Evolutionary conservation across 306 rosid genomes (phyloP).

Genomic region (Astragalus glycyphyllos): DNA sequence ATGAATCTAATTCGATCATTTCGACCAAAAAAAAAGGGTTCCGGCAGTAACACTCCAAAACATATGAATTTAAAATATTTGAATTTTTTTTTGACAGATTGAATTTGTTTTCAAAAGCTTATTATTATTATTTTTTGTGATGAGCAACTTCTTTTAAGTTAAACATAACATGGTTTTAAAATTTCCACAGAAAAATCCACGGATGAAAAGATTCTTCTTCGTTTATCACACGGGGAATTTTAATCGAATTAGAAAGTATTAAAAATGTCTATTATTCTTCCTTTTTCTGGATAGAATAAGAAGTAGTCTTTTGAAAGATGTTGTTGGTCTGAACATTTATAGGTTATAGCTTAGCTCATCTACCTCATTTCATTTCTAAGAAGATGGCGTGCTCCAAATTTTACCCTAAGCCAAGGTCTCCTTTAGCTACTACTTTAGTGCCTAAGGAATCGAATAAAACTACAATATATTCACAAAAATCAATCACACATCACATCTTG

Average conservation of each 20-base stretch:
- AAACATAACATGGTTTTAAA: too few species aligned
- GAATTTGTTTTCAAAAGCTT: too few species aligned
- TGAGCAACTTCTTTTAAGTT: too few species aligned
- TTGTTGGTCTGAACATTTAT: background rate
- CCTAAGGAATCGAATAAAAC: conserved; percentile 37
- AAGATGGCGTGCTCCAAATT: conserved; percentile 12
- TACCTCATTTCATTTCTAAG: conserved; percentile 9
- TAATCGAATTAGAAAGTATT: background rate
- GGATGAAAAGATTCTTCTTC: background rate
- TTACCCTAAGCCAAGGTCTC: conserved; percentile 24
- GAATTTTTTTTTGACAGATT: too few species aligned
- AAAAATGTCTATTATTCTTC: background rate
- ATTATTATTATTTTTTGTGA: too few species aligned
- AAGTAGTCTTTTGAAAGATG: conserved; percentile 26
- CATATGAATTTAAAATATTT: too few species aligned
- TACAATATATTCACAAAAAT: conserved; percentile 23
- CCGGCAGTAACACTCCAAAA: background rate
- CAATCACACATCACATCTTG: conserved; percentile 28
- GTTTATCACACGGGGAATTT: too few species aligned
- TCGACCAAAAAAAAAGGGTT: too few species aligned
- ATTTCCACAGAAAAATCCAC: background rate
- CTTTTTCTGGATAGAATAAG: background rate
- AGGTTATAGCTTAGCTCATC: background rate
- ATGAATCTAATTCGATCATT: too few species aligned
- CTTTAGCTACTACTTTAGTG: conserved; percentile 30